These are phyloP conservation scores for Royoungia palumana DNA, from an alignment of 768 basidiomycete genomes.

Conservation along the genomic window DNA sequence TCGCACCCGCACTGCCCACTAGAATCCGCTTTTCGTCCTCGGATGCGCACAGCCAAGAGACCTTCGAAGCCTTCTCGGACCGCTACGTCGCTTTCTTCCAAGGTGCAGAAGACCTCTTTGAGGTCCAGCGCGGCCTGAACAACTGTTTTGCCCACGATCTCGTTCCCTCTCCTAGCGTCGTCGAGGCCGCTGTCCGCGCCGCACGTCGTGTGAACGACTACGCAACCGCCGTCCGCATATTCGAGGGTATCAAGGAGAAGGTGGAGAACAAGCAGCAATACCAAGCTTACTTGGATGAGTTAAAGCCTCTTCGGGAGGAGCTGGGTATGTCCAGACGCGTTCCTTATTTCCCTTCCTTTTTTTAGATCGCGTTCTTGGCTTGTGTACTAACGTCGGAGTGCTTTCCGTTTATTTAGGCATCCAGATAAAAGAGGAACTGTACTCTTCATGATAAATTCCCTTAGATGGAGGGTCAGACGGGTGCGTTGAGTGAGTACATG, in stretches of 20 bases:
- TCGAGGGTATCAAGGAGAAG: slow-evolving; percentile 96
- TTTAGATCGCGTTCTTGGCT: background rate
- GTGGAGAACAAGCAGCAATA: slow-evolving; percentile 98
- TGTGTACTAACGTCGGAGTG: background rate
- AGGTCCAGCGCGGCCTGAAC: slow-evolving; percentile 98
- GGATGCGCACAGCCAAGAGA: slow-evolving; percentile 77
- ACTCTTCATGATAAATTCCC: slow-evolving; percentile 37
- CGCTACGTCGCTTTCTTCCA: slow-evolving; percentile 95
- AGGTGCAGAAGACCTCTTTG: slow-evolving; percentile 91
- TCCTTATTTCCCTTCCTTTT: background rate
- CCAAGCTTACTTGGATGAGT: slow-evolving; percentile 86
- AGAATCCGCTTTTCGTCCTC: slow-evolving; percentile 38
- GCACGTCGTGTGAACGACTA: slow-evolving; percentile 94
- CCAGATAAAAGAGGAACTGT: slow-evolving; percentile 61
- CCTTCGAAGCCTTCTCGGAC: slow-evolving; percentile 90
- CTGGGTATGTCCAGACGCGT: slow-evolving; percentile 55
- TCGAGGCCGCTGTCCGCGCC: slow-evolving; percentile 86
- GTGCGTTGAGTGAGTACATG: slow-evolving; percentile 17
- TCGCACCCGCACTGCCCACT: slow-evolving; percentile 43
- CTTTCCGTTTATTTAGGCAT: slow-evolving; percentile 40
- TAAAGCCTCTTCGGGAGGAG: slow-evolving; percentile 86
- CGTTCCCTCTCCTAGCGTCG: slow-evolving; percentile 78
- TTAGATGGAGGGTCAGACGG: slow-evolving; percentile 7
- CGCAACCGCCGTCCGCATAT: slow-evolving; percentile 92
- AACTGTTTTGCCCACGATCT: slow-evolving; percentile 99